Conservation (phyloP, 306 rosid species). For the Amphicarpaea edgeworthii region DNA sequence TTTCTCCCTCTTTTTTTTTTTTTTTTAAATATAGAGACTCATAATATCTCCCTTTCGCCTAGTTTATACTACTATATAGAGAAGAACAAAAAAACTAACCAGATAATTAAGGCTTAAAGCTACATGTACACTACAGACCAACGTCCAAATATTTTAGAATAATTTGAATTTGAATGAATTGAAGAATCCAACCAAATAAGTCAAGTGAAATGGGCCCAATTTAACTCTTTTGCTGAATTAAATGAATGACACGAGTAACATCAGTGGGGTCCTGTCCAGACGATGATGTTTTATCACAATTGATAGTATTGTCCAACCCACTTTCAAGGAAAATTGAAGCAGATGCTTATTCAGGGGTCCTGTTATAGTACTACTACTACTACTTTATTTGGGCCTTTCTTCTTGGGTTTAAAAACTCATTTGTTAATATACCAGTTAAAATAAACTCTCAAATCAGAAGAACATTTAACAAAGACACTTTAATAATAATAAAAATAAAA, state of each 20-base stretch:
- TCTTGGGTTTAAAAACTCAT: neutral
- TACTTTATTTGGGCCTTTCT: neutral
- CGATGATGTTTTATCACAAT: conserved; percentile 9
- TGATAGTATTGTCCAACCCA: conserved; percentile 32
- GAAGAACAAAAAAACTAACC: neutral
- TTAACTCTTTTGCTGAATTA: neutral
- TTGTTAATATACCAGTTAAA: too few species aligned
- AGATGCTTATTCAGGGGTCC: conserved; percentile 17
- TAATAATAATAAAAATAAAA: too few species aligned
- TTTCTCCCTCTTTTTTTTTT: too few species aligned
- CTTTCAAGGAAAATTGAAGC: conserved; percentile 1
- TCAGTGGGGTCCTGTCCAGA: conserved; percentile 44
- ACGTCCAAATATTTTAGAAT: conserved; percentile 10
- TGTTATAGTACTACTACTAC: neutral
- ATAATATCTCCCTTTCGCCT: too few species aligned
- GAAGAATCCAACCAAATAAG: conserved; percentile 24
- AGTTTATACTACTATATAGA: too few species aligned
- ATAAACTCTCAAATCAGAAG: too few species aligned
- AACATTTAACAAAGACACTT: too few species aligned
- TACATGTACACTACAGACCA: neutral
- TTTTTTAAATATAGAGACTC: too few species aligned
- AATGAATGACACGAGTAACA: neutral
- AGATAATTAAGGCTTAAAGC: neutral
- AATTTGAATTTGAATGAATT: neutral
- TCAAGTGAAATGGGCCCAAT: conserved; percentile 21